These are phyloP conservation scores for Avicennia marina DNA, from an alignment of 257 asterid genomes.

Conservation along the genomic window DNA sequence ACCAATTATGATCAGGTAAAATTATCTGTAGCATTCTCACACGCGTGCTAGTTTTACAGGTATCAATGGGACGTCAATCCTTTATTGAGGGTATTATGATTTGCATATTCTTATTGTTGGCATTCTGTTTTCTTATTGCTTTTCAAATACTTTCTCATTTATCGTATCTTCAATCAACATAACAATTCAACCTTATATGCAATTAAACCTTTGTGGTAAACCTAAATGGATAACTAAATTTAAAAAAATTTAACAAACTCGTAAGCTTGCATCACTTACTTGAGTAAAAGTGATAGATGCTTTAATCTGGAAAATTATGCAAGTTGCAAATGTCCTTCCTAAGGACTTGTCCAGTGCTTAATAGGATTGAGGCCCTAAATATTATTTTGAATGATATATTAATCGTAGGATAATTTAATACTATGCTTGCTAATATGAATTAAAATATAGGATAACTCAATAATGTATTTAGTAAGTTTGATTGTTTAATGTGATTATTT, in stretches of 20 bases:
- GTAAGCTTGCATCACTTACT: neutral
- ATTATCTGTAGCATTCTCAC: neutral
- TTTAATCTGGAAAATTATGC: neutral
- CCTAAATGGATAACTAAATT: neutral
- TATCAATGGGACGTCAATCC: neutral
- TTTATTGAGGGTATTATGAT: neutral
- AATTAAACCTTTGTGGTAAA: neutral
- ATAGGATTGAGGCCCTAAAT: too few relatives aligned
- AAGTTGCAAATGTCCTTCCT: neutral
- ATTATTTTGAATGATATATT: too few relatives aligned
- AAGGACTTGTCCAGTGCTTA: neutral
- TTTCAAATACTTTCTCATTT: neutral
- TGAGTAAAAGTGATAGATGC: neutral
- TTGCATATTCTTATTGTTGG: neutral
- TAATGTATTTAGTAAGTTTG: too few relatives aligned
- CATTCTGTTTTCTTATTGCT: neutral
- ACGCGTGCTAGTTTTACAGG: too few relatives aligned
- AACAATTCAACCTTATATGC: neutral
- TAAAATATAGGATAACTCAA: too few relatives aligned
- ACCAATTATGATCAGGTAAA: constrained; percentile 67
- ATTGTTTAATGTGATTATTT: too few relatives aligned
- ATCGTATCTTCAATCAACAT: neutral
- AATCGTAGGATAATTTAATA: too few relatives aligned
- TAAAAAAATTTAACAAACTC: neutral
- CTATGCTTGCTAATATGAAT: too few relatives aligned